Conservation (phyloP, 2,329 filamentous ascomycete genomes). For the Diaporthe vaccinii region DNA sequence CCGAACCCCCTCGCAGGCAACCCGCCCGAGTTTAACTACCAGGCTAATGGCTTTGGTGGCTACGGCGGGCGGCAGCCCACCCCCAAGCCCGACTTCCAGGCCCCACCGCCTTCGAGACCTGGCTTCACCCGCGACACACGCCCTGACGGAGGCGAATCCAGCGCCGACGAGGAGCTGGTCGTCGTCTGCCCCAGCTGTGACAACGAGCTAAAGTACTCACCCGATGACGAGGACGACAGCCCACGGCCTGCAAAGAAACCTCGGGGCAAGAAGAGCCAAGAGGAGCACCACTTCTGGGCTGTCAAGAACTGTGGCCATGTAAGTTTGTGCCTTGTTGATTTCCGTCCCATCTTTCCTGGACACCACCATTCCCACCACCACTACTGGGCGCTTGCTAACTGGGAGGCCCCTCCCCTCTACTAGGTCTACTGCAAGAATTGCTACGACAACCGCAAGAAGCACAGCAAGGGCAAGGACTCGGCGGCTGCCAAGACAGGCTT, state of each 20-base stretch:
- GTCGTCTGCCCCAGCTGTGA: constrained; percentile 90
- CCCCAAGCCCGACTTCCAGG: constrained; percentile 67
- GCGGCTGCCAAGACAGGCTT: constrained; percentile 52
- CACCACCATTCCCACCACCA: background rate
- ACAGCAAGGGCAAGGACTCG: constrained; percentile 49
- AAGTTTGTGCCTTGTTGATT: constrained; percentile 49
- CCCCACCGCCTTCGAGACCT: constrained; percentile 73
- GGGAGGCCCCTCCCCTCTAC: background rate
- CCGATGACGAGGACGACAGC: constrained; percentile 53
- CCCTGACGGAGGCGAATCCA: constrained; percentile 60
- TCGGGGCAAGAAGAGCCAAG: constrained; percentile 63
- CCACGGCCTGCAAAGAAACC: constrained; percentile 53
- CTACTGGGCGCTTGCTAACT: background rate
- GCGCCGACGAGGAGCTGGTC: constrained; percentile 72
- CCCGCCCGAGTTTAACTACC: constrained; percentile 51
- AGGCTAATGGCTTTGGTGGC: constrained; percentile 49
- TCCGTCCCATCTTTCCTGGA: background rate
- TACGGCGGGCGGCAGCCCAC: constrained; percentile 47
- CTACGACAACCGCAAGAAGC: constrained; percentile 67
- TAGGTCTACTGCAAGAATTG: constrained; percentile 75
- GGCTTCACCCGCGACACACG: constrained; percentile 79
- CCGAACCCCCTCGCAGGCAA: constrained; percentile 49
- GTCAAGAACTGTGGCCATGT: constrained; percentile 94
- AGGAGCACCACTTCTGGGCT: constrained; percentile 92
- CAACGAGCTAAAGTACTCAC: constrained; percentile 84